phyloP scores from a whole-genome alignment of 1,139 yeast genomes.

The Waltiozyma solani region DNA sequence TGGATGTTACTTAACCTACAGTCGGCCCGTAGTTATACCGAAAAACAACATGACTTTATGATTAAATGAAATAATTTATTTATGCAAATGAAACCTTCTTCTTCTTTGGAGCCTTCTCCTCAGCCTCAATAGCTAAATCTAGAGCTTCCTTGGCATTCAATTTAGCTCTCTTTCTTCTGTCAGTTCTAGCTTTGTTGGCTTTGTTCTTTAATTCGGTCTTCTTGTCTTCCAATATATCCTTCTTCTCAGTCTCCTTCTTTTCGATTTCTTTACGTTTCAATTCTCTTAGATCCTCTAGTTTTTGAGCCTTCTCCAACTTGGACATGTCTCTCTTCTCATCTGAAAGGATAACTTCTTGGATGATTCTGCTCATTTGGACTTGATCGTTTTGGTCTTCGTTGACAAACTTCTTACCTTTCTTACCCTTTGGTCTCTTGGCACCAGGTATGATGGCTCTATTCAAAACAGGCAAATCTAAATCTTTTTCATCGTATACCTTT shows the following conservation, averaged over 20 bases:
- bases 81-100: conserved; percentile 26
- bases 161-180: conserved; percentile 63
- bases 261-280: conserved; percentile 81
- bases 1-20: no score
- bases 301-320: conserved; percentile 79
- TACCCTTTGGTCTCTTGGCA: conserved; percentile 66
- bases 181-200: conserved; percentile 56
- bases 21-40: no score
- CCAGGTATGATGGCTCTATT: conserved; percentile 85
- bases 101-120: conserved; percentile 22
- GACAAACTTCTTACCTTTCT: conserved; percentile 88
- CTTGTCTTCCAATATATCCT: conserved; percentile 61
- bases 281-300: conserved; percentile 85
- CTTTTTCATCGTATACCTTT: conserved; percentile 61
- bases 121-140: conserved; percentile 15
- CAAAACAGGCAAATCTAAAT: conserved; percentile 65
- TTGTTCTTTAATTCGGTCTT: conserved; percentile 68
- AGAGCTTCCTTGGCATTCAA: conserved; percentile 31
- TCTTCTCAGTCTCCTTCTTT: conserved; percentile 64
- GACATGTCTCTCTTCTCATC: conserved; percentile 80
- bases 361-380: conserved; percentile 53
- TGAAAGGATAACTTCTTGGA: conserved; percentile 73
- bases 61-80: not conserved
- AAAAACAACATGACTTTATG: not conserved
- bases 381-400: conserved; percentile 49